These are phyloP conservation scores for Nakazawaea siamensis DNA, from an alignment of 805 yeast genomes.

Conservation along the genomic window DNA sequence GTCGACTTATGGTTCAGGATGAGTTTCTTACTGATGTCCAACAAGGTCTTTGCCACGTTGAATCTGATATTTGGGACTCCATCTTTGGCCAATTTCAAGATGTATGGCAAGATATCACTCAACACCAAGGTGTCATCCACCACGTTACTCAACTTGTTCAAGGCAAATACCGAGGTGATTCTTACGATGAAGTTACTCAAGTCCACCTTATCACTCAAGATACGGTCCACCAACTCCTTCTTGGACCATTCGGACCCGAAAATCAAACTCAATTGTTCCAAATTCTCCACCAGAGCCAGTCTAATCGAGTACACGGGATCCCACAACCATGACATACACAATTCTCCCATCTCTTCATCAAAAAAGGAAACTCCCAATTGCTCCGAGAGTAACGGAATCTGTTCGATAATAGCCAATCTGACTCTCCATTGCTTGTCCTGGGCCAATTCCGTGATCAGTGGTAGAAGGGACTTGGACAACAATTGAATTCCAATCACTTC, in stretches of 20 bases:
- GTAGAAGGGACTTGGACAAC: slow-evolving; percentile 78
- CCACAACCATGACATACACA: slow-evolving; percentile 98
- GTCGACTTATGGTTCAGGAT: slow-evolving; percentile 22
- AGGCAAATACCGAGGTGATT: slow-evolving; percentile 82
- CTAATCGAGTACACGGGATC: slow-evolving; percentile 95
- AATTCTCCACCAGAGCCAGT: slow-evolving; percentile 87
- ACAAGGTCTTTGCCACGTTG: slow-evolving; percentile 84
- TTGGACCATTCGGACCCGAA: slow-evolving; percentile 96
- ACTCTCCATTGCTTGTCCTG: slow-evolving; percentile 98
- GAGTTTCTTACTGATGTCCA: slow-evolving; percentile 49
- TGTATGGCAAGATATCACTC: slow-evolving; percentile 69
- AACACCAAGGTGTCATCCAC: slow-evolving; percentile 50
- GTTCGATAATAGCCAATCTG: slow-evolving; percentile 91
- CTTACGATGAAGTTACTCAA: slow-evolving; percentile 77
- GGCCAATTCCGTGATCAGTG: slow-evolving; percentile 94
- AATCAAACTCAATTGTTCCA: slow-evolving; percentile 70
- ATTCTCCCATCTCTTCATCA: slow-evolving; percentile 81
- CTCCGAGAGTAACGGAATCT: slow-evolving; percentile 88
- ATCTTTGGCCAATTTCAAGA: slow-evolving; percentile 64
- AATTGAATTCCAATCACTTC: slow-evolving; percentile 90
- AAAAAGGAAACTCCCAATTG: slow-evolving; percentile 92
- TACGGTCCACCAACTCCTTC: slow-evolving; percentile 68
- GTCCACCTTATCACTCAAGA: slow-evolving; percentile 39
- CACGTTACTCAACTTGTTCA: slow-evolving; percentile 75
- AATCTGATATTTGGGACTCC: slow-evolving; percentile 92